Conservation (phyloP, 768 basidiomycete genomes). For the Kwoniella europaea region DNA sequence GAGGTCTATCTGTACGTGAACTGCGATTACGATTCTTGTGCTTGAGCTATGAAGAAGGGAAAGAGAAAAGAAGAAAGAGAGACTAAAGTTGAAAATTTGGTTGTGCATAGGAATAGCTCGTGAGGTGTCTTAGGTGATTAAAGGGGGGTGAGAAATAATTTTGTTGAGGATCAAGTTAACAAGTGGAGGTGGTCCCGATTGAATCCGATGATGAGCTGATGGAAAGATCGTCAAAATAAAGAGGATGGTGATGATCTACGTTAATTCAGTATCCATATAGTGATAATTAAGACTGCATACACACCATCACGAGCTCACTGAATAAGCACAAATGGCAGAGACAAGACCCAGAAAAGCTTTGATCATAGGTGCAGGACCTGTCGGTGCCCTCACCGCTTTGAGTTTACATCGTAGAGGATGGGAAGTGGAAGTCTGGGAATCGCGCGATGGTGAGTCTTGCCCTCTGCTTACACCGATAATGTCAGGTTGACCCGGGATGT, state of each 20-base stretch:
- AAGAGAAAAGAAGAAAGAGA: slow-evolving; percentile 12
- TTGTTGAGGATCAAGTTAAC: background rate
- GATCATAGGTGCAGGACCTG: slow-evolving; percentile 81
- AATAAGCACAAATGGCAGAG: slow-evolving; percentile 2
- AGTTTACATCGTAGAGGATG: slow-evolving; percentile 86
- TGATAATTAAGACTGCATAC: background rate
- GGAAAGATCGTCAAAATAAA: slow-evolving; percentile 4
- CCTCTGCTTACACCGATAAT: too few relatives aligned
- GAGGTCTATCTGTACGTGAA: slow-evolving; percentile 32
- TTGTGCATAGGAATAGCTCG: background rate
- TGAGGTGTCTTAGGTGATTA: background rate
- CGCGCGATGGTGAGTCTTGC: slow-evolving; percentile 45
- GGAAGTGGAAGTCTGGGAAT: slow-evolving; percentile 57
- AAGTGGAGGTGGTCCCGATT: slow-evolving; percentile 13
- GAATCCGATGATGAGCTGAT: slow-evolving; percentile 1
- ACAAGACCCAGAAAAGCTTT: slow-evolving; percentile 49
- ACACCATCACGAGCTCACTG: background rate
- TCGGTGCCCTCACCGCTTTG: slow-evolving; percentile 88
- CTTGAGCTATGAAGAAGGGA: slow-evolving; percentile 17
- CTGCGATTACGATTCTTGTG: slow-evolving; percentile 45
- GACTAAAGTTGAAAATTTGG: slow-evolving; percentile 21
- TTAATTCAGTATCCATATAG: background rate
- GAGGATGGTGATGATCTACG: background rate
- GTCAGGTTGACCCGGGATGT: too few relatives aligned
- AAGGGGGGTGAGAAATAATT: background rate